A percentile compares a stretch with the other conserved stretches of the same genome.
Evolutionary conservation across 2,329 filamentous ascomycete species (phyloP).

Genomic region (Davidsoniella eucalypti): DNA sequence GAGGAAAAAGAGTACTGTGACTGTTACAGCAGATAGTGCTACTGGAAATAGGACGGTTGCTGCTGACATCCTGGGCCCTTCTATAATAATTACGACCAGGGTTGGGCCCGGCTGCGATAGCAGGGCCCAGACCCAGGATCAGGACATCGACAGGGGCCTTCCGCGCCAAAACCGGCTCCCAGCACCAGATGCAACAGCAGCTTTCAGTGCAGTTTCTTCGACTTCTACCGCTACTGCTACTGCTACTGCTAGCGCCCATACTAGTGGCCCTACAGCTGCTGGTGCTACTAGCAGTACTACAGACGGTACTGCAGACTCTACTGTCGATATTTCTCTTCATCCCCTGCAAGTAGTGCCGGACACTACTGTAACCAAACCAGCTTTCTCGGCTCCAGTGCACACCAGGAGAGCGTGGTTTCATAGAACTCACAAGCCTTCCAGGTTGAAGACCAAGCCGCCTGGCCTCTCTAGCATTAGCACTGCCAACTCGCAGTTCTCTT

Average conservation of each 20-base stretch:
- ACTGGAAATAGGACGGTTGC: no score
- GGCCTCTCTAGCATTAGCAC: background rate
- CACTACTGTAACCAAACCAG: no score
- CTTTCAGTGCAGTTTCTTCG: background rate
- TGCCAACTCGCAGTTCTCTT: slow-evolving; percentile 1
- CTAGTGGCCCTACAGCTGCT: background rate
- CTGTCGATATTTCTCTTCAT: no score
- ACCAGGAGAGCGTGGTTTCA: slow-evolving; percentile 3
- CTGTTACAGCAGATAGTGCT: no score
- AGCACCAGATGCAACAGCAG: background rate
- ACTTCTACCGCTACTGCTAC: background rate
- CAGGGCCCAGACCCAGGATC: background rate
- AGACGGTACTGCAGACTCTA: no score
- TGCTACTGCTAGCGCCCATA: background rate
- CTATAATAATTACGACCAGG: background rate
- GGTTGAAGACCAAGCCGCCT: background rate
- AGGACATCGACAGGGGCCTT: background rate
- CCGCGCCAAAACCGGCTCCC: background rate
- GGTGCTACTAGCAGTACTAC: background rate
- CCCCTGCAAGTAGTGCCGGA: no score
- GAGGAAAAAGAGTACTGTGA: no score
- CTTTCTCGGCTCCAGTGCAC: no score
- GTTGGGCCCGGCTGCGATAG: background rate
- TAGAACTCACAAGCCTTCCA: slow-evolving; percentile 1
- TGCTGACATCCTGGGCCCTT: no score